Base-by-base conservation (phyloP, 306 rosid species). In the Prunus salicina region DNA sequence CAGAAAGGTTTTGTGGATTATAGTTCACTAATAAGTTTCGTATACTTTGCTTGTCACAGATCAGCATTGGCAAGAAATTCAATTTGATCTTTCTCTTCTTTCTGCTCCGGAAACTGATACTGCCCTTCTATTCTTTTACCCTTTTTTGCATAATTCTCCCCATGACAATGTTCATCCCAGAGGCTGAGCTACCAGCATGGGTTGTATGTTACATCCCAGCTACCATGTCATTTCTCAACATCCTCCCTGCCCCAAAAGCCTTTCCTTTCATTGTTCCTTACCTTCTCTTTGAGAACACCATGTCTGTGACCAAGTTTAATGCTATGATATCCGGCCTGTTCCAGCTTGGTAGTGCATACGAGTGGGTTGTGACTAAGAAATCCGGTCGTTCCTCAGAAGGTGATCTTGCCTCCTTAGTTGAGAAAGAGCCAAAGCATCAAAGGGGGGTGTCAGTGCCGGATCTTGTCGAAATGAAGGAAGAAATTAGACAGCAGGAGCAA, bases 301-400 rank as follows among this genome's bases (percentile, higher is more conserved):
- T 93, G 98, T 91, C 98, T 0, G 97, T 93, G 28, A 93, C 97
- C 55, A 91, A 93, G 79, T 93, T 93, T 89, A 93, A 91, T 65
- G 97, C 98, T 75, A 93, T 93, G 98, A 83, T 93, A 83, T 91
- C 97, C 0, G 97, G 98, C 18, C 86, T 93, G 22, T 88, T 93
- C 82, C 98, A 93, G 85, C 93, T 93, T 0, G 98, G 97, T 2
- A 93, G 96, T 46, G 98, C 98, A 0, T 93, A 93, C 0, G 93
- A 93, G 84, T 93, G 98, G 98, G 97, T 93, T 25, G 98, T 93
- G 15, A 93, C 97, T 1, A 93, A 93, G 92, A 93, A 93, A 81
- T 89, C 96, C 0, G 98, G 98, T 3, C 97, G 97, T 2, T 93
- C 98, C 46, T 93, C 97, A 0, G 98, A 93, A 80, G 97, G 98